Percentiles rank a stretch among this genome's conserved stretches.
Evolutionary conservation across 257 asterid species (phyloP).

Genomic region (Ilex aquifolium): DNA sequence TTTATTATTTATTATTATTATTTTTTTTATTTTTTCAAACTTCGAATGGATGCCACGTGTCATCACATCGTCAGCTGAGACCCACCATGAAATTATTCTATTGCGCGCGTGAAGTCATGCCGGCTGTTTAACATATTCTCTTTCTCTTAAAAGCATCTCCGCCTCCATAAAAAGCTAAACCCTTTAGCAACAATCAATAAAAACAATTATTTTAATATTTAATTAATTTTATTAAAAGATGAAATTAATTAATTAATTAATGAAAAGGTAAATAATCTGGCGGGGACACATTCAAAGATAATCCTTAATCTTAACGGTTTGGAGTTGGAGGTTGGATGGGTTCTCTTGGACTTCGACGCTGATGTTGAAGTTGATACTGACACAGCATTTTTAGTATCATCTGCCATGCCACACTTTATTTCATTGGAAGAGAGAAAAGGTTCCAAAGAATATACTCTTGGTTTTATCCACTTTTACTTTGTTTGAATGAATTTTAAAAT

Average conservation of each 20-base stretch:
- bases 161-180: slow-evolving; percentile 37
- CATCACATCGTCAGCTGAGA: too few relatives aligned
- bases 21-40: too few relatives aligned
- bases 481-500: too few relatives aligned
- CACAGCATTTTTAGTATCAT: slow-evolving; percentile 14
- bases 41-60: too few relatives aligned
- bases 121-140: slow-evolving; percentile 17
- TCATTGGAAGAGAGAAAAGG: slow-evolving; percentile 13
- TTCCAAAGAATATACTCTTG: slow-evolving; percentile 12
- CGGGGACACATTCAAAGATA: too few relatives aligned
- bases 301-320: slow-evolving; percentile 11
- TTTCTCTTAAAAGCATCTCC: slow-evolving; percentile 49
- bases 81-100: slow-evolving; percentile 6
- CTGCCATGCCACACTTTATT: background rate
- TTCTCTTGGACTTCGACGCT: background rate
- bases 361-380: slow-evolving; percentile 16
- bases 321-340: slow-evolving; percentile 1
- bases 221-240: slow-evolving; percentile 28
- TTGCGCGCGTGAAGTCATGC: slow-evolving; percentile 28
- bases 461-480: background rate
- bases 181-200: background rate
- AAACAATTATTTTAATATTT: slow-evolving; percentile 15
- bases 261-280: slow-evolving; percentile 6
- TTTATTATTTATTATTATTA: too few relatives aligned
- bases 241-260: slow-evolving; percentile 15